These are phyloP conservation scores for Elymus sibiricus DNA, from an alignment of 176 grass and related monocot species.

Conservation along the genomic window DNA sequence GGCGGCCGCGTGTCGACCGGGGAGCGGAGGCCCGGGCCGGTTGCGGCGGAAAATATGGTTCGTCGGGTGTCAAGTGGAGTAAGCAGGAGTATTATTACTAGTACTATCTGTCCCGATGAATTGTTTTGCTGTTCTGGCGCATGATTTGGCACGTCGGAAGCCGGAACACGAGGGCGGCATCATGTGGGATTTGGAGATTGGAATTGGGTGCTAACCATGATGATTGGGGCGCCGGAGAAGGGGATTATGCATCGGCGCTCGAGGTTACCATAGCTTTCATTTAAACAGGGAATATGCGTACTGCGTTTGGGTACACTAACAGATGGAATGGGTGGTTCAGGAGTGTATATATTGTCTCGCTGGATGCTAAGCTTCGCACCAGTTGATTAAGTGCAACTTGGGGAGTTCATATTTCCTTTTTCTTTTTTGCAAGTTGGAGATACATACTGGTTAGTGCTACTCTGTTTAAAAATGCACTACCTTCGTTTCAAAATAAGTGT, in stretches of 20 bases:
- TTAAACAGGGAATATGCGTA: neutral
- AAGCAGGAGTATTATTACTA: neutral
- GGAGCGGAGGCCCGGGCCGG: neutral
- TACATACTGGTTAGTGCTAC: too few relatives aligned
- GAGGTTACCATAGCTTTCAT: neutral
- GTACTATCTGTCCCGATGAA: too few relatives aligned
- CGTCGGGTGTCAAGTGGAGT: neutral
- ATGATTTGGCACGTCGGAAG: neutral
- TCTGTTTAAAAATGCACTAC: too few relatives aligned
- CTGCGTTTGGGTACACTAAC: neutral
- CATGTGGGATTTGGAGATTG: neutral
- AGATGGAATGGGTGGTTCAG: neutral
- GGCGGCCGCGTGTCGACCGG: slow-evolving; percentile 13
- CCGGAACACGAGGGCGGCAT: too few relatives aligned
- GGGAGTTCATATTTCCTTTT: too few relatives aligned
- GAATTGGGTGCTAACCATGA: neutral
- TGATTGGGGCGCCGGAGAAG: neutral
- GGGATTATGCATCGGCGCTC: neutral
- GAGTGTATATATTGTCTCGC: neutral
- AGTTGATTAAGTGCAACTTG: neutral
- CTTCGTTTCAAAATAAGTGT: too few relatives aligned
- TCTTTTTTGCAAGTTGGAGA: too few relatives aligned
- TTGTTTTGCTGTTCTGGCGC: neutral
- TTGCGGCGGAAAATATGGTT: neutral
- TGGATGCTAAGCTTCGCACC: neutral